Evolutionary conservation across 2,329 filamentous ascomycete species (phyloP).

Genomic region (Verticillium nonalfalfae): DNA sequence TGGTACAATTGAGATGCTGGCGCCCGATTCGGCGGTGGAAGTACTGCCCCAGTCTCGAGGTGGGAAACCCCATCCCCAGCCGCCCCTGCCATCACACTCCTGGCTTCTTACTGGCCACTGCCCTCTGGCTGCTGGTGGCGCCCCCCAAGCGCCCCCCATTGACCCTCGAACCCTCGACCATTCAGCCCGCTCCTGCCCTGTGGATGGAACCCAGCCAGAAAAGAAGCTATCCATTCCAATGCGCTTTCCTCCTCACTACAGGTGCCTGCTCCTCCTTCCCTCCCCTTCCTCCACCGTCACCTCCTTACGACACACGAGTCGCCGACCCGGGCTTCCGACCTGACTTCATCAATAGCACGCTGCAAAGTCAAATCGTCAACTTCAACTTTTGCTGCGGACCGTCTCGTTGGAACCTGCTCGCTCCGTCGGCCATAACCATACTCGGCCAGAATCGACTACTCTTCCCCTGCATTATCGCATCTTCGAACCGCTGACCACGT

Average conservation of each 20-base stretch:
- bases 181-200: not conserved
- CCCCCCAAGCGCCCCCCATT: not conserved
- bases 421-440: not conserved
- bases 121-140: not conserved
- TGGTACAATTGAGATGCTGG: not conserved
- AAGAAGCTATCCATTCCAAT: constrained; percentile 1
- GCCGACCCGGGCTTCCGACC: not conserved
- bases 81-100: not conserved
- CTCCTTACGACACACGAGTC: not conserved
- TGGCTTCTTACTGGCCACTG: not conserved
- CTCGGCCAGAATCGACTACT: not conserved
- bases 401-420: not conserved
- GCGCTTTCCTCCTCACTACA: not conserved
- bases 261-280: not conserved
- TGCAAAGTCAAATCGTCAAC: not conserved
- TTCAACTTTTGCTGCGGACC: not conserved
- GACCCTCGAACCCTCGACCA: not conserved
- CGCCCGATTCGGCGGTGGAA: not conserved
- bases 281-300: not conserved
- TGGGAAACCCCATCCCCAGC: not conserved
- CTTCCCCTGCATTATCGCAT: not conserved
- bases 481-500: not conserved
- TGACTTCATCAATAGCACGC: not conserved
- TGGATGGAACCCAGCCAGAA: not conserved
- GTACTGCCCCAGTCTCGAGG: not conserved